A percentile compares a stretch with the other conserved stretches of the same genome.
phyloP scores from a whole-genome alignment of 306 rosid species.

The Trifolium pratense region DNA sequence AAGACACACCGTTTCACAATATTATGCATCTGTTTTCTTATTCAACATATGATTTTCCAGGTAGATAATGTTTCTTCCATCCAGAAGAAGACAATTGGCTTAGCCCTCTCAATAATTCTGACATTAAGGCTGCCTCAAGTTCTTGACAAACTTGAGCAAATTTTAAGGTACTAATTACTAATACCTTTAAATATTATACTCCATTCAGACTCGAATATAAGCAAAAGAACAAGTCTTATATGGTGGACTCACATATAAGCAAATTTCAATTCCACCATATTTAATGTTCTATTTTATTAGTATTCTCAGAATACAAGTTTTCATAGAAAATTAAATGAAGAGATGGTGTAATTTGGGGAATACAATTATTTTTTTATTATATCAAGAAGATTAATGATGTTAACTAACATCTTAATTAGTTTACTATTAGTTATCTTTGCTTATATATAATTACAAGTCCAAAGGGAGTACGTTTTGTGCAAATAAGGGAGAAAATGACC shows the following conservation, averaged over 20 bases:
- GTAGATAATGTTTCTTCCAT: slow-evolving; percentile 84
- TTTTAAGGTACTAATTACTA: slow-evolving; percentile 66
- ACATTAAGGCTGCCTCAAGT: slow-evolving; percentile 91
- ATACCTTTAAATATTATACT: slow-evolving; percentile 33
- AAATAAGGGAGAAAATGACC: slow-evolving; percentile 29
- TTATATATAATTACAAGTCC: neutral
- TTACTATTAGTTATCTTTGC: neutral
- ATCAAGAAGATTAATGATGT: neutral
- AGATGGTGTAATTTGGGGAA: neutral
- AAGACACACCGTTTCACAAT: neutral
- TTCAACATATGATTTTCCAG: slow-evolving; percentile 49
- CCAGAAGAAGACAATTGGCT: slow-evolving; percentile 86
- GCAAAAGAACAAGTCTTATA: neutral
- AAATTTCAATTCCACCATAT: neutral
- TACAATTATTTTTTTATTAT: neutral
- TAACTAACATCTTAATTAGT: neutral
- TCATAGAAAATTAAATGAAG: neutral
- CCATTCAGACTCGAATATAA: neutral
- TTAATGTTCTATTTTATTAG: neutral
- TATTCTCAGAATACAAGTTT: neutral
- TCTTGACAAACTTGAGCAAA: slow-evolving; percentile 91
- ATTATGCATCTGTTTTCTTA: slow-evolving; percentile 23
- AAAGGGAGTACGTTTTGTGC: slow-evolving; percentile 6
- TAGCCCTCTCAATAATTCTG: slow-evolving; percentile 86
- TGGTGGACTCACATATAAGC: neutral